phyloP scores from a whole-genome alignment of 1,139 yeast genomes.

The Candida buenavistaensis region DNA sequence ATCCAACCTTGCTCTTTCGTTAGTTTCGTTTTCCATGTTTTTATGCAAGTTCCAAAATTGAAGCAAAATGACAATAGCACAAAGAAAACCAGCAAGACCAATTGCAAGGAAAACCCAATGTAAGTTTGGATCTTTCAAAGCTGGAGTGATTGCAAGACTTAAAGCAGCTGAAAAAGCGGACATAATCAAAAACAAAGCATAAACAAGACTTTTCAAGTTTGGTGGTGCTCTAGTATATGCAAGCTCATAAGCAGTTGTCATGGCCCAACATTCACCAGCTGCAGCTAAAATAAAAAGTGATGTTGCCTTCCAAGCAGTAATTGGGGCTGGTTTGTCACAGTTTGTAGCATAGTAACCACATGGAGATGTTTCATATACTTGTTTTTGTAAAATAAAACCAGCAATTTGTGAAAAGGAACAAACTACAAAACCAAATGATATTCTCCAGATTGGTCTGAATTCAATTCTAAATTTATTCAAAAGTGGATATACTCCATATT shows the following conservation, averaged over 20 bases:
- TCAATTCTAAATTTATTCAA: constrained; percentile 47
- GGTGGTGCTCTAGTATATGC: constrained; percentile 72
- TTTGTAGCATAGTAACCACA: constrained; percentile 46
- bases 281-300: constrained; percentile 57
- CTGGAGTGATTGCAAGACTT: constrained; percentile 55
- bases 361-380: constrained; percentile 35
- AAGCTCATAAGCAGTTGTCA: constrained; percentile 65
- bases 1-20: constrained; percentile 23
- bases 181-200: constrained; percentile 64
- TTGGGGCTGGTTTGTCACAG: constrained; percentile 51
- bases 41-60: constrained; percentile 54
- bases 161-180: constrained; percentile 62
- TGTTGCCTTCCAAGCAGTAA: constrained; percentile 58
- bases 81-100: constrained; percentile 45
- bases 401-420: constrained; percentile 41
- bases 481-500: constrained; percentile 57
- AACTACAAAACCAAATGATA: constrained; percentile 35
- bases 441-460: constrained; percentile 39
- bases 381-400: constrained; percentile 40
- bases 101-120: constrained; percentile 56
- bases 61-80: constrained; percentile 43
- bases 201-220: constrained; percentile 65
- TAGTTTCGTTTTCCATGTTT: constrained; percentile 48
- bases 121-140: constrained; percentile 53
- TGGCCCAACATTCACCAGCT: constrained; percentile 68